Percentiles rank a stretch among this genome's conserved stretches.
phyloP scores from a whole-genome alignment of 148 eudicot species.

The Agrostemma githago region DNA sequence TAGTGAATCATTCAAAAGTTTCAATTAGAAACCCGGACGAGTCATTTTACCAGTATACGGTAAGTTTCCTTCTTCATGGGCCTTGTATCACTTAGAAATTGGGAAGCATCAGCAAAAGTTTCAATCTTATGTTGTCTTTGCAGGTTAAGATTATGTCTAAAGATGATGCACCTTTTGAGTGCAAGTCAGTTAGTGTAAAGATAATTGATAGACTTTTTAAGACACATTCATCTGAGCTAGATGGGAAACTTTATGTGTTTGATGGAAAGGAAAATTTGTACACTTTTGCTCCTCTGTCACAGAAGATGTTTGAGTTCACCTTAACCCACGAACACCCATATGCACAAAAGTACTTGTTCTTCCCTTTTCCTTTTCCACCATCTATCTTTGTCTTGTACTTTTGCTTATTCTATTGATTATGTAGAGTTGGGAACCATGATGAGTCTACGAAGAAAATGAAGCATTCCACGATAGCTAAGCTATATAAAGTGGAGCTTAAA shows the following conservation, averaged over 20 bases:
- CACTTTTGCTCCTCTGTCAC: constrained; percentile 63
- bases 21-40: constrained; percentile 36
- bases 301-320: constrained; percentile 42
- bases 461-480: constrained; percentile 41
- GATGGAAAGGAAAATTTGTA: constrained; percentile 73
- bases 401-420: constrained; percentile 12
- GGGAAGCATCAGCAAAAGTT: constrained; percentile 3
- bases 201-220: constrained; percentile 50
- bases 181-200: constrained; percentile 46
- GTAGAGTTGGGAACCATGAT: constrained; percentile 33
- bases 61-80: constrained; percentile 21
- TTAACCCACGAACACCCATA: constrained; percentile 57
- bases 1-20: constrained; percentile 73
- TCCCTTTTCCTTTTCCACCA: background rate
- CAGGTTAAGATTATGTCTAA: constrained; percentile 64
- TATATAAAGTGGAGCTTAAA: constrained; percentile 56
- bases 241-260: constrained; percentile 48
- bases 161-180: constrained; percentile 46
- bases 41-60: constrained; percentile 67
- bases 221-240: constrained; percentile 47
- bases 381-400: background rate
- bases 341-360: constrained; percentile 43
- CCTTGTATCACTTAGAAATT: background rate
- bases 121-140: constrained; percentile 16
- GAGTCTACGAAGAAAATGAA: constrained; percentile 57